Evolutionary conservation across 108 stramenopile genomes (phyloP), one percentile per base, ranked within the genome.

Genomic region (Fragilariopsis cylindrus): DNA sequence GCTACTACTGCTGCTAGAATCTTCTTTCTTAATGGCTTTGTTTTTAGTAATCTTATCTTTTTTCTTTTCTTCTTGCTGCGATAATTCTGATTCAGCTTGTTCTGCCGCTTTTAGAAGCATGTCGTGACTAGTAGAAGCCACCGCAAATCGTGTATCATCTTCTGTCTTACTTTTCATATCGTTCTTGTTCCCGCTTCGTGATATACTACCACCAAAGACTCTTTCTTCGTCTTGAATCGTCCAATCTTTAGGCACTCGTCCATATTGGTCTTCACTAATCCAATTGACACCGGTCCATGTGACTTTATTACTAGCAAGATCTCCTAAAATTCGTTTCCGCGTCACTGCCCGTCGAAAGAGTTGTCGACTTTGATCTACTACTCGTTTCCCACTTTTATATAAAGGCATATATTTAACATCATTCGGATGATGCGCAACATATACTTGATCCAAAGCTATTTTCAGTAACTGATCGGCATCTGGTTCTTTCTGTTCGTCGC

Each of bases 381-480:
- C 71, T 11, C 88, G 79, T 58, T 79, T 76, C 46, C 90, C 89
- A 54, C 82, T 75, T 44, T 71, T 62, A 72, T 88, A 94, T 21
- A 94, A 69, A 40, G 90, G 75, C 80, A 90, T 85, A 67, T 94
- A 94, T 83, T 92, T 71, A 75, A 79, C 57, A 69, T 87, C 82
- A 15, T 82, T 70, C 2, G 93, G 91, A 72, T 79, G 88, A 71
- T 89, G 88, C 3, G 90, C 91, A 8, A 92, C 87, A 57, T 94
- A 94, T 13, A 91, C 79, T 76, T 90, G 81, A 81, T 94, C 91
- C 81, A 91, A 66, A 43, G 81, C 86, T 55, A 91, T 82, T 69
- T 76, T 58, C 15, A 80, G 76, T 2, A 93, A 73, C 67, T 88
- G 73, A 55, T 87, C 75, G 58, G 56, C 48, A 73, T 82, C 48